Percentiles rank a stretch among this genome's conserved stretches.
phyloP scores from a whole-genome alignment of 345 rosid genomes.

The Gossypium thurberi region DNA sequence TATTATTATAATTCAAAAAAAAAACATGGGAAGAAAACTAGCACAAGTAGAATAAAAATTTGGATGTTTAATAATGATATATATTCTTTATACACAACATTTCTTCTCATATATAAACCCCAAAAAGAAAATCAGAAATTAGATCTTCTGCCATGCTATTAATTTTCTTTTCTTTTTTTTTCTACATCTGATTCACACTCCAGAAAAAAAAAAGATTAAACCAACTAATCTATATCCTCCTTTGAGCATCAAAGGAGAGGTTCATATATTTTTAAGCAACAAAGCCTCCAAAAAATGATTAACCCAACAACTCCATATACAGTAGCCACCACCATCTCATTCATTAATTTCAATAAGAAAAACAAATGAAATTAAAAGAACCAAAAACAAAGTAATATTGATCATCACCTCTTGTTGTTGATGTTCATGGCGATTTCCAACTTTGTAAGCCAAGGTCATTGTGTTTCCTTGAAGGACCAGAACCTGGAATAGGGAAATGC shows the following conservation, averaged over 20 bases:
- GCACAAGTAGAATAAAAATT: not conserved
- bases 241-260: not conserved
- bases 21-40: not conserved
- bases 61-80: not conserved
- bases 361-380: not conserved
- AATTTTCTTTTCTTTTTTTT: not conserved
- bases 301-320: slow-evolving; percentile 10
- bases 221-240: not conserved
- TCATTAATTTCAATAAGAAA: not conserved
- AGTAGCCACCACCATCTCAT: not conserved
- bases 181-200: slow-evolving; percentile 1
- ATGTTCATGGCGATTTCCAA: slow-evolving; percentile 46
- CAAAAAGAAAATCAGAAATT: not conserved
- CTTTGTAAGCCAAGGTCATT: slow-evolving; percentile 70
- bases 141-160: not conserved
- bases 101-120: slow-evolving; percentile 1
- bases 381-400: not conserved
- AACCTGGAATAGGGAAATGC: slow-evolving; percentile 73
- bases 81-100: slow-evolving; percentile 1
- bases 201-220: not conserved
- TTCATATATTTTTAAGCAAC: not conserved
- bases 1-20: no score
- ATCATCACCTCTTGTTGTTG: slow-evolving; percentile 19
- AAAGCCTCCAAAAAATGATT: slow-evolving; percentile 8
- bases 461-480: slow-evolving; percentile 91